A percentile compares a stretch with the other conserved stretches of the same genome.
These are phyloP conservation scores for Lentinula aciculospora DNA, from an alignment of 768 basidiomycete species.

Conservation along the genomic window DNA sequence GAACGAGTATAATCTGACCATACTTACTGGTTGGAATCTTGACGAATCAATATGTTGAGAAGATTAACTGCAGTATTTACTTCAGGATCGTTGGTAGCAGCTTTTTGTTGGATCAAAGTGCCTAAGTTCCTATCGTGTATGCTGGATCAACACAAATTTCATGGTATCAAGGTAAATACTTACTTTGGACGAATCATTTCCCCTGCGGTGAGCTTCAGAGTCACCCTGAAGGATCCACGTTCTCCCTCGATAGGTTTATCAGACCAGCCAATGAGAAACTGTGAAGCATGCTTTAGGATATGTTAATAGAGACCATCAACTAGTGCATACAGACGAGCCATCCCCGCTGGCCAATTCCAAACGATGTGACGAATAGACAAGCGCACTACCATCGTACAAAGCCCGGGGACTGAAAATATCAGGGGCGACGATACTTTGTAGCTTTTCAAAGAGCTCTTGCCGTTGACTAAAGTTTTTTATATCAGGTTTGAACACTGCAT, in stretches of 20 bases:
- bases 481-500: slow-evolving; percentile 17
- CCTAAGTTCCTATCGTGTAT: slow-evolving; percentile 14
- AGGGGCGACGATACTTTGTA: slow-evolving; percentile 32
- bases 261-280: not conserved
- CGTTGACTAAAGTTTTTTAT: slow-evolving; percentile 17
- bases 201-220: slow-evolving; percentile 31
- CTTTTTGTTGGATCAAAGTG: slow-evolving; percentile 7
- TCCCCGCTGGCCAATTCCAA: slow-evolving; percentile 22
- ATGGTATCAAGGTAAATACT: not conserved
- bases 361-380: slow-evolving; percentile 30
- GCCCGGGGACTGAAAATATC: slow-evolving; percentile 32
- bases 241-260: slow-evolving; percentile 7
- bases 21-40: slow-evolving; percentile 38
- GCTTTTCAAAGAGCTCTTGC: slow-evolving; percentile 26
- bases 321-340: slow-evolving; percentile 20
- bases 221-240: slow-evolving; percentile 25
- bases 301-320: slow-evolving; percentile 2
- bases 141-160: not conserved
- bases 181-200: slow-evolving; percentile 31
- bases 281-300: not conserved
- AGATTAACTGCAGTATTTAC: slow-evolving; percentile 33
- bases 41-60: slow-evolving; percentile 43
- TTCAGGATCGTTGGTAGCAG: not conserved
- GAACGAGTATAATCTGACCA: not conserved
- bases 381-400: slow-evolving; percentile 40